phyloP scores from a whole-genome alignment of 1,139 yeast species.

The Geotrichum candidum region DNA sequence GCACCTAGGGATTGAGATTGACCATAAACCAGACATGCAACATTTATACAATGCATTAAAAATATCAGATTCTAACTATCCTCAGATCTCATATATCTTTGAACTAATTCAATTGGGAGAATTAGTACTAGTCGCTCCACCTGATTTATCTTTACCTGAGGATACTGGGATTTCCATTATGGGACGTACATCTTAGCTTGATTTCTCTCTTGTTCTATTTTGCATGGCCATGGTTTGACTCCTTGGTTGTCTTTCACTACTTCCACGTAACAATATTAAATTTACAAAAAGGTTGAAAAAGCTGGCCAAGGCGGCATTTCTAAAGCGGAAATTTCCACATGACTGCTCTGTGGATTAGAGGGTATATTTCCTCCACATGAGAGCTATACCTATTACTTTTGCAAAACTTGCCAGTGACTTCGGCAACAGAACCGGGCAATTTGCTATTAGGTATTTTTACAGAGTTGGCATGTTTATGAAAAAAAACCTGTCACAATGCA shows the following conservation, averaged over 20 bases:
- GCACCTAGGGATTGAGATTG: slow-evolving; percentile 29
- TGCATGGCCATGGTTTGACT: slow-evolving; percentile 40
- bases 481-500: slow-evolving; percentile 46
- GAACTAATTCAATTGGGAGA: slow-evolving; percentile 38
- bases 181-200: slow-evolving; percentile 36
- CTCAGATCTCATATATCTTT: slow-evolving; percentile 36
- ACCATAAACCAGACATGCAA: slow-evolving; percentile 28
- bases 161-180: slow-evolving; percentile 31
- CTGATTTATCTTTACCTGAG: slow-evolving; percentile 16
- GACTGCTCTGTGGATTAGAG: slow-evolving; percentile 38
- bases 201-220: slow-evolving; percentile 38
- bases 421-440: slow-evolving; percentile 35
- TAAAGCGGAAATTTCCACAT: slow-evolving; percentile 38
- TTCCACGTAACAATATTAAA: slow-evolving; percentile 33
- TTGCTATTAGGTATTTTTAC: slow-evolving; percentile 39
- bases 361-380: slow-evolving; percentile 33
- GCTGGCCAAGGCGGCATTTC: slow-evolving; percentile 30
- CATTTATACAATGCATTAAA: slow-evolving; percentile 31
- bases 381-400: slow-evolving; percentile 36
- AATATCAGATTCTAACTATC: slow-evolving; percentile 36
- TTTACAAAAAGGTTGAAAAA: slow-evolving; percentile 21
- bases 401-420: slow-evolving; percentile 35
- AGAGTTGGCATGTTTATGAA: slow-evolving; percentile 38
- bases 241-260: slow-evolving; percentile 37
- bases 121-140: slow-evolving; percentile 24